Conservation (phyloP, 192 early-diverging fungal species). For the Podila epicladia region DNA sequence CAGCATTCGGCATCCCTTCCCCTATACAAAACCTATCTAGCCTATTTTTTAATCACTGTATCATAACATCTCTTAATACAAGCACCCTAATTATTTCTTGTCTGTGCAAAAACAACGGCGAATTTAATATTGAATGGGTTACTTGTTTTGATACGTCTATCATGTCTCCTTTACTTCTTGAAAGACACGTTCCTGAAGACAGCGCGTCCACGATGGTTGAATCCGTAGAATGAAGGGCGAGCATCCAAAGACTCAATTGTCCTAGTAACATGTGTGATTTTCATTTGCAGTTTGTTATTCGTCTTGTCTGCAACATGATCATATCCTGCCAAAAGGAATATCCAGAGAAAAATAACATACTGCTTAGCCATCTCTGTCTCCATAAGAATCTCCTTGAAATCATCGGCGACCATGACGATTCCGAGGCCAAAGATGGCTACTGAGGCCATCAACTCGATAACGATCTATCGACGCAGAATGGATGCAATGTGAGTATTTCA, state of each 20-base stretch:
- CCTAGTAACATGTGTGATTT: conserved; percentile 36
- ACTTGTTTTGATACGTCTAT: not conserved
- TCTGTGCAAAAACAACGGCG: not conserved
- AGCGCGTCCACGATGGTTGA: conserved; percentile 64
- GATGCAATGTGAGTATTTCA: not conserved
- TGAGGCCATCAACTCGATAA: conserved; percentile 57
- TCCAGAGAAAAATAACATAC: conserved; percentile 45
- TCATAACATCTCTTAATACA: too few species aligned
- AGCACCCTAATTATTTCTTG: not conserved
- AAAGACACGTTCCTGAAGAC: conserved; percentile 39
- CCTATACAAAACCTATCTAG: too few species aligned
- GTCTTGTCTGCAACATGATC: not conserved
- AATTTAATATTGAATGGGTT: too few species aligned
- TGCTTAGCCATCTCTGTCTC: conserved; percentile 67
- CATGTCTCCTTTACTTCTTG: conserved; percentile 11
- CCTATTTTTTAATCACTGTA: not conserved
- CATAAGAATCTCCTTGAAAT: conserved; percentile 68
- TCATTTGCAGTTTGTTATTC: not conserved
- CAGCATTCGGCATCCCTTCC: too few species aligned
- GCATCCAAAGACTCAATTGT: conserved; percentile 69
- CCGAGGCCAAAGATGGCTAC: conserved; percentile 59
- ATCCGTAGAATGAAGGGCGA: conserved; percentile 66
- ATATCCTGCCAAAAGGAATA: not conserved
- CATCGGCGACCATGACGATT: conserved; percentile 58
- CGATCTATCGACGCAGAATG: conserved; percentile 47